These are phyloP conservation scores for Rhododendron mucronatum DNA, from an alignment of 148 eudicot species.

Conservation along the genomic window DNA sequence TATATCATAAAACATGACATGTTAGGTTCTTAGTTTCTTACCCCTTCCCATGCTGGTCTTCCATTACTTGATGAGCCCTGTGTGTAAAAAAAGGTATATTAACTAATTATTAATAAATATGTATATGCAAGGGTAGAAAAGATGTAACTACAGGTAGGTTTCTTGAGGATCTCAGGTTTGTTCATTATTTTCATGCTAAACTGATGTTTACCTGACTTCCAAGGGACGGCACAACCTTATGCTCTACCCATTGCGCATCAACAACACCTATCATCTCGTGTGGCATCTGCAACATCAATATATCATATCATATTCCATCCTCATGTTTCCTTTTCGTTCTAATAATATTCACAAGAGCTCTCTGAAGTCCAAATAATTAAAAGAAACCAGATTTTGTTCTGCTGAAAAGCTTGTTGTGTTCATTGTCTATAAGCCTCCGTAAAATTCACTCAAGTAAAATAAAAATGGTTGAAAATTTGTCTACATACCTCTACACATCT, in stretches of 20 bases:
- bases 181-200: background rate
- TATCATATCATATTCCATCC: background rate
- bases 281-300: constrained; percentile 17
- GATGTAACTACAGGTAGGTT: background rate
- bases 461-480: background rate
- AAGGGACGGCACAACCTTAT: constrained; percentile 21
- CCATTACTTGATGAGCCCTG: background rate
- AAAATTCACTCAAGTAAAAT: background rate
- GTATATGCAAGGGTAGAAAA: background rate
- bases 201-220: constrained; percentile 13
- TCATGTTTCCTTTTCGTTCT: background rate
- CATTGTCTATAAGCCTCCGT: background rate
- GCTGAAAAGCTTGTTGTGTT: background rate
- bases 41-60: constrained; percentile 3
- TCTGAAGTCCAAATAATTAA: background rate
- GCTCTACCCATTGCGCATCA: constrained; percentile 29
- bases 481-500: constrained; percentile 20
- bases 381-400: background rate
- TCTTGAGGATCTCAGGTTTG: background rate
- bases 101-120: background rate
- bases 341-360: background rate
- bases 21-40: background rate
- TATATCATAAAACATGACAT: background rate
- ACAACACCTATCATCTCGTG: constrained; percentile 18
- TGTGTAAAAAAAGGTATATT: background rate